Evolutionary conservation across 768 basidiomycete species (phyloP).

Genomic region (Tubosaeta sp.): DNA sequence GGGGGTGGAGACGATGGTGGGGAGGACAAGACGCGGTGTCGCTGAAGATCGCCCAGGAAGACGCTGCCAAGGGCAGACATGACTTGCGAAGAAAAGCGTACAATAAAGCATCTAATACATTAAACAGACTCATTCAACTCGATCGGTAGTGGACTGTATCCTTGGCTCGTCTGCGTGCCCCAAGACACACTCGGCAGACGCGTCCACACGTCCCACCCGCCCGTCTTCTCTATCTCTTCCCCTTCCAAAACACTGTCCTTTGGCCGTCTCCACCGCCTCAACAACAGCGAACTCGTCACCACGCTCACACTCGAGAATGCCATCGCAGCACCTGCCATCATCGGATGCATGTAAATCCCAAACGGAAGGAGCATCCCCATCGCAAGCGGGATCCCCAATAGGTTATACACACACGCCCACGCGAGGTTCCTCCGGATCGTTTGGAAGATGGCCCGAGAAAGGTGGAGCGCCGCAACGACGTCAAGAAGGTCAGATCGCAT

Average conservation of each 20-base stretch:
- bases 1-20: conserved; percentile 46
- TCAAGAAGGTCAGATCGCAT: conserved; percentile 97
- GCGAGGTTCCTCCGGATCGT: conserved; percentile 91
- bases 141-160: conserved; percentile 70
- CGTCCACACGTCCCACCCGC: conserved; percentile 23
- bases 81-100: background rate
- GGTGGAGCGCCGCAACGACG: conserved; percentile 93
- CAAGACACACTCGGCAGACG: conserved; percentile 40
- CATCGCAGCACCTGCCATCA: conserved; percentile 99
- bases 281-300: conserved; percentile 80
- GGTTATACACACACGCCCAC: conserved; percentile 95
- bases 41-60: conserved; percentile 74
- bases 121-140: conserved; percentile 48
- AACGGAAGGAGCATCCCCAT: conserved; percentile 96
- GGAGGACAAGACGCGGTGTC: conserved; percentile 57
- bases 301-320: conserved; percentile 96
- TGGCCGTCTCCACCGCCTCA: conserved; percentile 83
- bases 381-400: conserved; percentile 91
- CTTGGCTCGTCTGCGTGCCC: conserved; percentile 47
- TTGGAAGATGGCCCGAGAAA: conserved; percentile 82
- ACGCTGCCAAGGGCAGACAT: conserved; percentile 70
- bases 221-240: conserved; percentile 30
- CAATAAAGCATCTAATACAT: background rate
- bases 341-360: conserved; percentile 91
- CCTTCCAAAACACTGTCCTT: conserved; percentile 66